These are phyloP conservation scores for Nicotiana tomentosiformis DNA, from an alignment of 257 asterid genomes.

Conservation along the genomic window DNA sequence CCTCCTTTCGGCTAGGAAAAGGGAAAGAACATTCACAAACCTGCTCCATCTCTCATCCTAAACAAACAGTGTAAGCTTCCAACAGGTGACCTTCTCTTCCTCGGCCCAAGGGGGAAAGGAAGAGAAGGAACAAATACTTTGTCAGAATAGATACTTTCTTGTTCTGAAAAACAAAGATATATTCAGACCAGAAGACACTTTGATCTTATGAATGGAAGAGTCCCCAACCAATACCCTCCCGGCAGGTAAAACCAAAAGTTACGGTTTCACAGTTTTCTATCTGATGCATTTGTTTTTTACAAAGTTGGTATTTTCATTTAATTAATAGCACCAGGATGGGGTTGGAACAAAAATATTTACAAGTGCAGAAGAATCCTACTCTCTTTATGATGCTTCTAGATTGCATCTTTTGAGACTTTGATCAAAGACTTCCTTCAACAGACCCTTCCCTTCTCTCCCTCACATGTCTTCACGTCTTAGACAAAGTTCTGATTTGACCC, in stretches of 20 bases:
- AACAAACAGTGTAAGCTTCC: neutral
- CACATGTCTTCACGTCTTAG: neutral
- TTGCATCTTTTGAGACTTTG: neutral
- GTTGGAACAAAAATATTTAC: neutral
- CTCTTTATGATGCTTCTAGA: neutral
- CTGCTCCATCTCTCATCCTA: neutral
- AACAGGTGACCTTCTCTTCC: neutral
- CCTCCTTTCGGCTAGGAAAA: neutral
- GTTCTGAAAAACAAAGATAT: neutral
- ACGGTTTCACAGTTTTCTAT: neutral
- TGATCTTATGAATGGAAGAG: neutral
- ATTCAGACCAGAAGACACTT: neutral
- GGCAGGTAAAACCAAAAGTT: neutral
- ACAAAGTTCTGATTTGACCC: neutral
- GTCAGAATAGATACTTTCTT: neutral
- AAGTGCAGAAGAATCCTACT: neutral
- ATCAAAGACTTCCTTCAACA: neutral
- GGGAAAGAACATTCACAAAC: neutral
- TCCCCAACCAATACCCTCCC: neutral
- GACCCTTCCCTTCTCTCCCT: neutral
- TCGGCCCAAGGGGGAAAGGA: neutral
- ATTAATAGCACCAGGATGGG: neutral
- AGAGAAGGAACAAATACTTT: neutral
- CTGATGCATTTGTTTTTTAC: neutral
- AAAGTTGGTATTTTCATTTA: neutral